These are phyloP conservation scores for Colletotrichum tofieldiae DNA, from an alignment of 2,329 filamentous ascomycete genomes.

Conservation along the genomic window DNA sequence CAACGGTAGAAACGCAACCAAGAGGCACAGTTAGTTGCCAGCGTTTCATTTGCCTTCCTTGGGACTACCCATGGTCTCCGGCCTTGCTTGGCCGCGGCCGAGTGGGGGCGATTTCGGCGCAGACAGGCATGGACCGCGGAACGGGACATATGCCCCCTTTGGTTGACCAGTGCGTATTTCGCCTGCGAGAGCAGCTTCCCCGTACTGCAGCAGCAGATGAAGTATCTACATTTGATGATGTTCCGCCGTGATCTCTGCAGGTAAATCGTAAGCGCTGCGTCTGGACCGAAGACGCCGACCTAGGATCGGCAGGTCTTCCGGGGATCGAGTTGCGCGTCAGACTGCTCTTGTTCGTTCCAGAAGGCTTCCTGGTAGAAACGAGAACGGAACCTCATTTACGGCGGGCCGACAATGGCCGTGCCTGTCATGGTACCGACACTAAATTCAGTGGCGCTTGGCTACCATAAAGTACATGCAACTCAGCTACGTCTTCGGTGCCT, in stretches of 20 bases:
- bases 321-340: neutral
- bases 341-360: neutral
- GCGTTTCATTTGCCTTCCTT: slow-evolving; percentile 18
- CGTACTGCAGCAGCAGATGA: neutral
- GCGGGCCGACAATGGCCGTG: slow-evolving; percentile 1
- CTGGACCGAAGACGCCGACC: neutral
- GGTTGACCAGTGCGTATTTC: neutral
- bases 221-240: neutral
- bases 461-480: neutral
- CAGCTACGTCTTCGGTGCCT: neutral
- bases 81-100: slow-evolving; percentile 17
- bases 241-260: neutral
- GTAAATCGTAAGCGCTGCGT: neutral
- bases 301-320: neutral
- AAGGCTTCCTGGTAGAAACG: slow-evolving; percentile 11
- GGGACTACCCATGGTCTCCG: slow-evolving; percentile 6
- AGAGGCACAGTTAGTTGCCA: slow-evolving; percentile 14
- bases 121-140: slow-evolving; percentile 20
- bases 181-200: neutral
- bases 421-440: slow-evolving; percentile 1
- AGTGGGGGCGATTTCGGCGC: slow-evolving; percentile 14
- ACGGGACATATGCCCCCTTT: slow-evolving; percentile 22
- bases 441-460: too few species aligned
- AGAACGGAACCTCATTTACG: slow-evolving; percentile 3
- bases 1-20: neutral